These are phyloP conservation scores for Cutaneotrichosporon cavernicola DNA, from an alignment of 1,284 basidiomycete genomes.

Conservation along the genomic window DNA sequence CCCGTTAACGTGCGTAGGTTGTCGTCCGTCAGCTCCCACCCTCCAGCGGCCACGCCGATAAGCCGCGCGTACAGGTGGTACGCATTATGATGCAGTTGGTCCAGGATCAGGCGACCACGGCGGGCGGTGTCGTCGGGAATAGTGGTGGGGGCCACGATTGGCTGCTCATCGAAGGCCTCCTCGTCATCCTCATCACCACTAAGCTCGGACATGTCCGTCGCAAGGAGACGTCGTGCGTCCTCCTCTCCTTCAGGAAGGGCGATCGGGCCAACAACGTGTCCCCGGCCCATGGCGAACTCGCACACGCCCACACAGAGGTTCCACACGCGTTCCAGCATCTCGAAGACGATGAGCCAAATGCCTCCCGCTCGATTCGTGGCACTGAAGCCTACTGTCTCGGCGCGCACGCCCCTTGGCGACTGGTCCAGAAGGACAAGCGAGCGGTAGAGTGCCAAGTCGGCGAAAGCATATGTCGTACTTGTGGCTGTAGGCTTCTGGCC, in stretches of 20 bases:
- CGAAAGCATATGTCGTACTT: conserved; percentile 38
- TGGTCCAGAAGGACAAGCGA: conserved; percentile 38
- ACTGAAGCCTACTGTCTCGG: conserved; percentile 23
- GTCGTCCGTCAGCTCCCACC: conserved; percentile 25
- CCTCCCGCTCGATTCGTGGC: conserved; percentile 24
- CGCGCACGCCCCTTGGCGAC: conserved; percentile 34
- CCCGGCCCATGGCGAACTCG: conserved; percentile 46
- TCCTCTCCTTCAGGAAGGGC: conserved; percentile 39
- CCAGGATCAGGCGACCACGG: conserved; percentile 39
- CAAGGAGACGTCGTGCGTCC: conserved; percentile 33
- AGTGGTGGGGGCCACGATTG: not conserved
- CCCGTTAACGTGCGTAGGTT: conserved; percentile 21
- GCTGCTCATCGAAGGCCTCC: conserved; percentile 13
- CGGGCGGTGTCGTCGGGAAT: conserved; percentile 32
- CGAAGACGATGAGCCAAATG: conserved; percentile 46
- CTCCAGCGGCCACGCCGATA: conserved; percentile 18
- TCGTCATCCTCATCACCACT: conserved; percentile 23
- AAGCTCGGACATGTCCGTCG: conserved; percentile 22
- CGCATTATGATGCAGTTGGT: conserved; percentile 46
- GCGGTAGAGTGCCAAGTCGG: conserved; percentile 44
- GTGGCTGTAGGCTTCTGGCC: conserved; percentile 13
- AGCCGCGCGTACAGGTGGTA: conserved; percentile 42
- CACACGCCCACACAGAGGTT: conserved; percentile 47
- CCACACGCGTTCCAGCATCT: conserved; percentile 40
- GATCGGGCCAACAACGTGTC: conserved; percentile 27